Evolutionary conservation across 192 early-diverging fungal genomes (phyloP), one percentile per base, ranked within the genome.

Genomic region (Backusella tuberculispora): DNA sequence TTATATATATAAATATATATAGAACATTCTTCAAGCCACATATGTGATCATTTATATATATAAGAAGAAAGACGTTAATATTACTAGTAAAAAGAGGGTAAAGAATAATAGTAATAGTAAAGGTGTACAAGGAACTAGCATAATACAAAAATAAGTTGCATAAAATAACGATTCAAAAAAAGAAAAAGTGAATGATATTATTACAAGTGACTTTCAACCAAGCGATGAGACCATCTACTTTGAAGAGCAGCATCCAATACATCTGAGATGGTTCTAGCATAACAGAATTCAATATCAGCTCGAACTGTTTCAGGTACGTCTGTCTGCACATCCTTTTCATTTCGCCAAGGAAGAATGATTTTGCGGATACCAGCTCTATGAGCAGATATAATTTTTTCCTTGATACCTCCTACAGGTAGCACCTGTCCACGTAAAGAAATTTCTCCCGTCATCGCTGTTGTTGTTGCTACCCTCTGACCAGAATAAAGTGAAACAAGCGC

Each of bases 381-480:
- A 0, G 93, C 95, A 0, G 93, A 91, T 21, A 96, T 85, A 0
- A 93, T 86, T 76, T 96, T 96, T 75, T 96, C 95, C 78, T 94
- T 94, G 72, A 96, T 90, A 21, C 95, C 95, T 1, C 95, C 95
- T 3, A 96, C 92, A 37, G 92, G 91, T 43, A 94, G 81, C 0
- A 96, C 93, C 47, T 91, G 85, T 8, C 95, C 95, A 15, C 92
- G 88, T 8, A 95, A 81, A 0, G 95, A 94, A 43, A 96, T 87
- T 79, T 96, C 95, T 47, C 95, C 95, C 1, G 95, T 96, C 95
- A 95, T 96, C 26, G 90, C 90, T 14, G 86, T 84, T 19, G 83
- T 86, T 14, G 81, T 75, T 21, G 80, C 84, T 0, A 95, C 89
- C 37, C 79, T 78, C 41, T 77, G 75, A 21, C 82, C 83, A 24